phyloP scores from a whole-genome alignment of 345 rosid species.

The Carallia pectinifolia region DNA sequence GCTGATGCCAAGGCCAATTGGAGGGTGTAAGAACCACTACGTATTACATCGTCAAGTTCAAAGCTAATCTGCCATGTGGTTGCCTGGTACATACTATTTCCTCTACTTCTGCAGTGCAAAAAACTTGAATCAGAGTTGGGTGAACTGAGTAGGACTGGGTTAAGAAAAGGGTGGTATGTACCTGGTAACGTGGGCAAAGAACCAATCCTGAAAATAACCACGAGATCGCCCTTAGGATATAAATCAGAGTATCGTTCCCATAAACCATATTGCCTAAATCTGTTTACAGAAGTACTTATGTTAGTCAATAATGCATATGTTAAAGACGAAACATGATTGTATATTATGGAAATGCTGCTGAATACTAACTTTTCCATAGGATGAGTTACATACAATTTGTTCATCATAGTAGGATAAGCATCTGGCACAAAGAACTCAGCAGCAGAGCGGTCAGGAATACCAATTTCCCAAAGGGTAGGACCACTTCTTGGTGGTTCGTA shows the following conservation, averaged over 20 bases:
- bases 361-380: slow-evolving; percentile 35
- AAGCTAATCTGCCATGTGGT: slow-evolving; percentile 76
- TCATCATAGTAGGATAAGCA: slow-evolving; percentile 50
- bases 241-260: slow-evolving; percentile 65
- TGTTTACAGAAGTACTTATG: slow-evolving; percentile 15
- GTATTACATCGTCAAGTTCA: slow-evolving; percentile 28
- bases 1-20: slow-evolving; percentile 77
- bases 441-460: slow-evolving; percentile 71
- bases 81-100: slow-evolving; percentile 27
- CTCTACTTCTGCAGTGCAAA: slow-evolving; percentile 31
- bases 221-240: slow-evolving; percentile 52
- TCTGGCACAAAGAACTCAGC: slow-evolving; percentile 71
- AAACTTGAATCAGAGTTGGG: too few species aligned
- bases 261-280: slow-evolving; percentile 80
- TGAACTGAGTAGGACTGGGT: too few species aligned
- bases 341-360: not conserved
- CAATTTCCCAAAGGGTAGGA: slow-evolving; percentile 85
- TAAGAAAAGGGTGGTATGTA: not conserved
- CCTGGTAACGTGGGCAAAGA: slow-evolving; percentile 81
- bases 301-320: not conserved
- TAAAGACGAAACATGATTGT: not conserved
- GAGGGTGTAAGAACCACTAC: slow-evolving; percentile 50
- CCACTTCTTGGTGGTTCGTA: slow-evolving; percentile 77
- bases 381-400: slow-evolving; percentile 29
- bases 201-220: slow-evolving; percentile 59